Base-by-base conservation (phyloP, 345 rosid genomes). In the Syzygium aqueum region DNA sequence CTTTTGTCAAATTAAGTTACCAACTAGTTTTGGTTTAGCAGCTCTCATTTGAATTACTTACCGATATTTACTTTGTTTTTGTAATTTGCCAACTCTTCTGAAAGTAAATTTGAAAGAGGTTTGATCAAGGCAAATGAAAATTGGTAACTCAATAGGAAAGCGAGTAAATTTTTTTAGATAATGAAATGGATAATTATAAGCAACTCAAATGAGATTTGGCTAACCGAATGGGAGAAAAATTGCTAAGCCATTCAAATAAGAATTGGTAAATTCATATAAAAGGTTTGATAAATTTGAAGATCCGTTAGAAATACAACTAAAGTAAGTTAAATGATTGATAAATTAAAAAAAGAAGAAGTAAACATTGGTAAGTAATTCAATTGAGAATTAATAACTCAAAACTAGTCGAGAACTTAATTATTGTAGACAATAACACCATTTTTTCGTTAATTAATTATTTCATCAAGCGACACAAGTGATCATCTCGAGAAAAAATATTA, bases 361-460 rank as follows among this genome's bases (percentile, higher is more conserved):
- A 63, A 28, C 2, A 28, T 28, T 14, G 19, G 14, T 6, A 1
- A n/a, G 67, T 27, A 27, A 61, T 16, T 61, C 8, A 13, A 61
- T 25, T 59, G 16, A 59, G n/a, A 27, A 30, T 61, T n/a, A 3
- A 2, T 15, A n/a, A 27, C 14, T n/a, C 28, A 0, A 61, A 5
- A 27, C 0, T 27, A 2, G 67, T 27, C 6, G 67, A 22, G 27
- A 12, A 61, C 16, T 27, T 61, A 3, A 43, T 43, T 43, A 43
- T 43, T 43, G 7, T 43, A 43, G 46, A 43, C 7, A 6, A 6
- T 43, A 43, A 43, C 7, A 6, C 1, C 46, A 43, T 43, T 43
- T 43, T 43, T 43, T 43, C 46, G 46, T 43, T 43, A 5, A 43
- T 43, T 43, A 43, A 43, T 43, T 43, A 43, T 43, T 43, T 43